Conservation (phyloP, 768 basidiomycete species). For the Hortiboletus flavorubellus region DNA sequence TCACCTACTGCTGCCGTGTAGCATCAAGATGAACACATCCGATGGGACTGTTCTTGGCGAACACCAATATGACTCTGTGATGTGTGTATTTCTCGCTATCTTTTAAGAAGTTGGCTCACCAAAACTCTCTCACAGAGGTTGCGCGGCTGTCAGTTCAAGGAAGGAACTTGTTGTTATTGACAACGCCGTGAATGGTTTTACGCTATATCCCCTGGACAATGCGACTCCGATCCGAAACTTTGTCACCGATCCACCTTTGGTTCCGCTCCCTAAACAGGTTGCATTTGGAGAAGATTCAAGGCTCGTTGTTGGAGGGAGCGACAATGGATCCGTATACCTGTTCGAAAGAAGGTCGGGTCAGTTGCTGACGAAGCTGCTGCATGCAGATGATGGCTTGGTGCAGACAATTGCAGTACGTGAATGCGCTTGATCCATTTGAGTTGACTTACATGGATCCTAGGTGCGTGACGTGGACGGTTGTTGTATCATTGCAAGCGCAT, state of each 20-base stretch:
- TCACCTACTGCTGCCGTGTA: not conserved
- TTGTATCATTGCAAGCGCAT: conserved; percentile 7
- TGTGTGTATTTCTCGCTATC: not conserved
- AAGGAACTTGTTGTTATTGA: conserved; percentile 5
- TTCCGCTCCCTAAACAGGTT: conserved; percentile 6
- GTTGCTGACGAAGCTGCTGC: not conserved
- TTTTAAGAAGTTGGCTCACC: not conserved
- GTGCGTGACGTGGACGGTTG: not conserved
- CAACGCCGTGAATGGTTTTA: conserved; percentile 8
- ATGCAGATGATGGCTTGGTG: not conserved
- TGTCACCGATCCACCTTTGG: not conserved
- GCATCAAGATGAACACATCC: not conserved
- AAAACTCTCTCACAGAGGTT: not conserved
- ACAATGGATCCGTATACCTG: conserved; percentile 5
- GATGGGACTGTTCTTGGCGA: not conserved
- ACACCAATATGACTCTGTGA: conserved; percentile 2
- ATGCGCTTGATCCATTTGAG: not conserved
- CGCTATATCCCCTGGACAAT: conserved; percentile 1
- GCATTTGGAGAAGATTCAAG: conserved; percentile 8
- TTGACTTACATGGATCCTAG: not conserved
- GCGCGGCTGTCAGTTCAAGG: not conserved
- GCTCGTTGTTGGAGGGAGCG: conserved; percentile 7
- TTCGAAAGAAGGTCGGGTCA: conserved; percentile 5
- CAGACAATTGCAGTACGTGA: not conserved
- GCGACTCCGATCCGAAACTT: not conserved